Conservation (phyloP, 371 early-diverging fungal species). For the Rhizopus arrhizus region DNA sequence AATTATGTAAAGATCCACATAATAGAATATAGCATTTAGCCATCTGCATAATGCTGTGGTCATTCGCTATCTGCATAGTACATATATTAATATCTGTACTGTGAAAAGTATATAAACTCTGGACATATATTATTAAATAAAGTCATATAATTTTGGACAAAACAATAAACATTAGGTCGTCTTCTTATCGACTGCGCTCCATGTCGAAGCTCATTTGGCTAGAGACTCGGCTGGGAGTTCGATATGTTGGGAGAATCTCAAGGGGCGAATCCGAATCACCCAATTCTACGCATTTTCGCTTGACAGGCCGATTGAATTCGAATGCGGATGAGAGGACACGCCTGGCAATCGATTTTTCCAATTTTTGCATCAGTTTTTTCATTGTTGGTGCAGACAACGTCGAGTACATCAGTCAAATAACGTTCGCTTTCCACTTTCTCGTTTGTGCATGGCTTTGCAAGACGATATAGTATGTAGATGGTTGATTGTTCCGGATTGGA, state of each 20-base stretch:
- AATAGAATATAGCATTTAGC: no score
- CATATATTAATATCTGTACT: no score
- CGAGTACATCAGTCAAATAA: neutral
- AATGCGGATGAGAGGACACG: neutral
- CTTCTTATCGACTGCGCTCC: neutral
- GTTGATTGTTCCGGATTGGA: constrained; percentile 10
- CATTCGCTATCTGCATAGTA: no score
- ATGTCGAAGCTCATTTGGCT: neutral
- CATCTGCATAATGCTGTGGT: no score
- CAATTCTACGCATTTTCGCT: neutral
- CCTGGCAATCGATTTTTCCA: neutral
- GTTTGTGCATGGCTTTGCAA: neutral
- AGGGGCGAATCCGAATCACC: neutral
- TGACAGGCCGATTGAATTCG: neutral
- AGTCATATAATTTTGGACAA: no score
- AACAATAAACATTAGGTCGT: neutral
- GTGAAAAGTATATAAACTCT: no score
- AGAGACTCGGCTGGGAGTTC: neutral
- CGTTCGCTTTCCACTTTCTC: neutral
- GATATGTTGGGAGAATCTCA: neutral
- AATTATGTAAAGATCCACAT: no score
- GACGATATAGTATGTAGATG: constrained; percentile 12
- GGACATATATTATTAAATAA: no score
- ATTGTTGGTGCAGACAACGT: neutral
- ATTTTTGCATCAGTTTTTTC: neutral